Percentiles rank a stretch among this genome's conserved stretches.
These are phyloP conservation scores for Paramecium octaurelia DNA, from an alignment of 73 alveolate genomes.

Conservation along the genomic window DNA sequence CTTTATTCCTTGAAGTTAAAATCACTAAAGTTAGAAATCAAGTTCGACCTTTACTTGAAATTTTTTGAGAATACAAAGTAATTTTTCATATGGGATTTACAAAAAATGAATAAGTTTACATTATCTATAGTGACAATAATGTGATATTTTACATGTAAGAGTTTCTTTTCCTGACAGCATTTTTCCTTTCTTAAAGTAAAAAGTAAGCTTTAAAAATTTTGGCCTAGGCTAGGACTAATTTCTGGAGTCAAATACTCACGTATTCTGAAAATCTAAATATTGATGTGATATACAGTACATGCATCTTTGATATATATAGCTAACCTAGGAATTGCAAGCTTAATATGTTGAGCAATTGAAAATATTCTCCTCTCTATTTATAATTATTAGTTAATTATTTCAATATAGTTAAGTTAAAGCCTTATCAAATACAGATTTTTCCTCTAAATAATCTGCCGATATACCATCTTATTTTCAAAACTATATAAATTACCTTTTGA, in stretches of 20 bases:
- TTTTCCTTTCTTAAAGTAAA: too few species aligned
- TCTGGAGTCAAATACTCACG: conserved; percentile 92
- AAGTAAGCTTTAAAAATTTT: conserved; percentile 79
- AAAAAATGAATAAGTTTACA: background rate
- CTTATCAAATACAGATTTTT: conserved; percentile 47
- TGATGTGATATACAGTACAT: background rate
- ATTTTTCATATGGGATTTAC: background rate
- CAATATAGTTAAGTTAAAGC: conserved; percentile 63
- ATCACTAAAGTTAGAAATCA: background rate
- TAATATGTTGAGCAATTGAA: conserved; percentile 81
- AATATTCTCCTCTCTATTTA: conserved; percentile 88
- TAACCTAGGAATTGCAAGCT: conserved; percentile 89
- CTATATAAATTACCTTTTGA: conserved; percentile 50
- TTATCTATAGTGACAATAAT: background rate
- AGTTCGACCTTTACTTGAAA: conserved; percentile 6
- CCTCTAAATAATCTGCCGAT: conserved; percentile 13
- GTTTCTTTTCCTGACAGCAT: too few species aligned
- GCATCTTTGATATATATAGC: conserved; percentile 60
- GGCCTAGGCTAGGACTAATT: conserved; percentile 70
- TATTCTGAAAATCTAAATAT: conserved; percentile 72
- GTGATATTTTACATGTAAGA: too few species aligned
- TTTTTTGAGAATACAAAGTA: background rate
- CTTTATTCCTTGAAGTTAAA: background rate
- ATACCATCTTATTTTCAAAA: conserved; percentile 8
- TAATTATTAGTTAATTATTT: conserved; percentile 56